Evolutionary conservation across 75 land plant genomes (phyloP).

Genomic region (Isoetes taiwanensis): DNA sequence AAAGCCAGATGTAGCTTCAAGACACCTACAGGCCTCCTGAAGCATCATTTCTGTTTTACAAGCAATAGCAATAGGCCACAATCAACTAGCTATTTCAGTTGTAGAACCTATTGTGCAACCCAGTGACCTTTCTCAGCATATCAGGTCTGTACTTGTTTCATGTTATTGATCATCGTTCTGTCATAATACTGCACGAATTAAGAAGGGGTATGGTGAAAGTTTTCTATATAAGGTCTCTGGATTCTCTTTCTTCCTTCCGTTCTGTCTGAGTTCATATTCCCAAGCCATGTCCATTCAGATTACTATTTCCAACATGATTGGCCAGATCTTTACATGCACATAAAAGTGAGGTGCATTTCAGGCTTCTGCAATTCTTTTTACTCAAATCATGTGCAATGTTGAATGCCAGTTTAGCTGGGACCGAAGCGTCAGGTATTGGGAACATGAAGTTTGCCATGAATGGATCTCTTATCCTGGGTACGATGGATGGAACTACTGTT

Average conservation of each 20-base stretch:
- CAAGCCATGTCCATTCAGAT: neutral
- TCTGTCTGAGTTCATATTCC: no score
- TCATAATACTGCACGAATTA: neutral
- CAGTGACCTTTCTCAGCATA: constrained; percentile 66
- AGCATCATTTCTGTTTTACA: no score
- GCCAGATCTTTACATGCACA: neutral
- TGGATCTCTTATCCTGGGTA: constrained; percentile 60
- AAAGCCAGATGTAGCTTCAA: no score
- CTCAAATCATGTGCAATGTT: neutral
- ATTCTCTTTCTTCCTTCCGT: neutral
- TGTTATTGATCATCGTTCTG: neutral
- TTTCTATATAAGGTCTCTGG: neutral
- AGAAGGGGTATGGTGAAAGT: neutral
- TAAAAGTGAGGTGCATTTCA: neutral
- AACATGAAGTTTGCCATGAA: constrained; percentile 81
- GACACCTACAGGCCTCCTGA: no score
- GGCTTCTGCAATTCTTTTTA: neutral
- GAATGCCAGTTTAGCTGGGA: constrained; percentile 50
- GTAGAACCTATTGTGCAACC: constrained; percentile 71
- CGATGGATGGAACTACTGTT: constrained; percentile 52
- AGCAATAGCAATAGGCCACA: no score
- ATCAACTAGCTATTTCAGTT: constrained; percentile 62
- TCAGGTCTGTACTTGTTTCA: constrained; percentile 31
- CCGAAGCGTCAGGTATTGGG: constrained; percentile 67
- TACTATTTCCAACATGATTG: neutral